phyloP scores from a whole-genome alignment of 2,329 filamentous ascomycete species.

The Ceratocystis diversiconidia region DNA sequence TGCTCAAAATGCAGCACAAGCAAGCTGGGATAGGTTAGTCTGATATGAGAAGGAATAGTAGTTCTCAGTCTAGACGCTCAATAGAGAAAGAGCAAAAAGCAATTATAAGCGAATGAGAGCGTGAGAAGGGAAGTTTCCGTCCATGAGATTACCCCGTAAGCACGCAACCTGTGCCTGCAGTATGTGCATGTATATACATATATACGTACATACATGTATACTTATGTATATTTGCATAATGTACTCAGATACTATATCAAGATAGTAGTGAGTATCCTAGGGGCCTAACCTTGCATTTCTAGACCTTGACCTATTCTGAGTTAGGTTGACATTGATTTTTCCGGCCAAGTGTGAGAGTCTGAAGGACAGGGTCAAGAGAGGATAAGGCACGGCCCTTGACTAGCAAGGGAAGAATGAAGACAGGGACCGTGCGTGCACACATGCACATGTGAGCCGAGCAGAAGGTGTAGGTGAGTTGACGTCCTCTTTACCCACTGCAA shows the following conservation, averaged over 20 bases:
- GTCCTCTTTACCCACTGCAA: not conserved
- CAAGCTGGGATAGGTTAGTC: not conserved
- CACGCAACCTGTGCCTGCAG: not conserved
- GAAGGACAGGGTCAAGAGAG: not conserved
- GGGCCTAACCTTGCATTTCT: not conserved
- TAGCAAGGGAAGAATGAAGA: not conserved
- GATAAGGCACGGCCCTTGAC: not conserved
- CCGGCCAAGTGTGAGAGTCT: not conserved
- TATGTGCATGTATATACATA: not conserved
- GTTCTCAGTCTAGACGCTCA: not conserved
- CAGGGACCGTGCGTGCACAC: not conserved
- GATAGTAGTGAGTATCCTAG: not conserved
- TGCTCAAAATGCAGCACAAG: not conserved
- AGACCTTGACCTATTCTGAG: not conserved
- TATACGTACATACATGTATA: not conserved
- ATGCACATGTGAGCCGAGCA: constrained; percentile 1
- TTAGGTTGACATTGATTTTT: not conserved
- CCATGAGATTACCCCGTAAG: not conserved
- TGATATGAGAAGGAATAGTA: constrained; percentile 1
- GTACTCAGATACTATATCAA: not conserved
- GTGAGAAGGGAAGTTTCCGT: not conserved
- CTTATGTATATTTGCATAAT: not conserved
- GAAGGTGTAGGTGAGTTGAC: not conserved
- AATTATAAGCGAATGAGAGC: not conserved
- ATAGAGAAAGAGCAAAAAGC: not conserved